Evolutionary conservation across 2,329 filamentous ascomycete genomes (phyloP).

Genomic region (Penicillium sp.): DNA sequence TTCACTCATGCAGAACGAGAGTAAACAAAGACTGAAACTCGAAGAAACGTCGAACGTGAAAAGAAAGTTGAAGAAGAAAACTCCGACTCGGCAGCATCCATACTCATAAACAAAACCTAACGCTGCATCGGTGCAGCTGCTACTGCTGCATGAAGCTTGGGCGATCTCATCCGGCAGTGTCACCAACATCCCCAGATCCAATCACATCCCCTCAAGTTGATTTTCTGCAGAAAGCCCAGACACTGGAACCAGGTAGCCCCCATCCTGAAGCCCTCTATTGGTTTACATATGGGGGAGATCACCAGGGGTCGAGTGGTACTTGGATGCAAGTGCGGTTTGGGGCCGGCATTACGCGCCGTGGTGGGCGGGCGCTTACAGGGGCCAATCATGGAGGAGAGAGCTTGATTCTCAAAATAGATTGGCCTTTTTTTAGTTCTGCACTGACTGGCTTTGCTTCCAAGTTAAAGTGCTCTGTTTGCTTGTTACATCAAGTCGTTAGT

Average conservation of each 20-base stretch:
- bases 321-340: conserved; percentile 8
- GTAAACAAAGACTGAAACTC: neutral
- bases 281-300: conserved; percentile 4
- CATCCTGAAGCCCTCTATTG: conserved; percentile 5
- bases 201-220: conserved; percentile 5
- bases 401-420: conserved; percentile 17
- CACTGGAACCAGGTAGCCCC: conserved; percentile 9
- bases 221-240: conserved; percentile 20
- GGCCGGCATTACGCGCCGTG: conserved; percentile 18
- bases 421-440: neutral
- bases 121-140: neutral
- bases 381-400: conserved; percentile 4
- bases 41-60: neutral
- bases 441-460: neutral
- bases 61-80: conserved; percentile 6
- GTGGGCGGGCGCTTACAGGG: conserved; percentile 17
- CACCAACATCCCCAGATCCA: conserved; percentile 7
- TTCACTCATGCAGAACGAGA: conserved; percentile 3
- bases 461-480: neutral
- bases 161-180: conserved; percentile 2
- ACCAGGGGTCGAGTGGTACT: conserved; percentile 5
- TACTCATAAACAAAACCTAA: neutral
- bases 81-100: conserved; percentile 10
- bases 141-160: neutral
- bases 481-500: neutral